phyloP scores from a whole-genome alignment of 1,284 basidiomycete genomes.

The Malassezia sp. region DNA sequence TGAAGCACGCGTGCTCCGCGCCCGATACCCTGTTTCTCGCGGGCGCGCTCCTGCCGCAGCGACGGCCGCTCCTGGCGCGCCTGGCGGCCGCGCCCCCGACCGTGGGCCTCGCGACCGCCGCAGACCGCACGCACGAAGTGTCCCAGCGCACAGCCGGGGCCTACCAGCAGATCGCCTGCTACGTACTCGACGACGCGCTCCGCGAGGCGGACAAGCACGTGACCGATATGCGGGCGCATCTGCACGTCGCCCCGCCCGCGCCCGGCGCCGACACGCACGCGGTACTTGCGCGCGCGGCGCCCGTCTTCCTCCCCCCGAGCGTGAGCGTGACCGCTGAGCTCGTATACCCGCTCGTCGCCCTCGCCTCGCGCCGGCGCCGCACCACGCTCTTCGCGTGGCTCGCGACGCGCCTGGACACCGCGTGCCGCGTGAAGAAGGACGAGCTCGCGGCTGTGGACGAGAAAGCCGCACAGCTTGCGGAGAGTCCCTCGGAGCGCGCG shows the following conservation, averaged over 20 bases:
- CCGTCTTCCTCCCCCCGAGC: conserved; percentile 23
- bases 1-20: conserved; percentile 27
- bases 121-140: conserved; percentile 20
- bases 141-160: conserved; percentile 19
- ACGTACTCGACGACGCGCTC: conserved; percentile 10
- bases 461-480: background rate
- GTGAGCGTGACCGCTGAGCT: conserved; percentile 21
- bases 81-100: background rate
- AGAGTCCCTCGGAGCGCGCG: background rate
- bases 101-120: conserved; percentile 20
- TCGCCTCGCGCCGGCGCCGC: conserved; percentile 12
- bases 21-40: conserved; percentile 28
- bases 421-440: background rate
- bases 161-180: conserved; percentile 14
- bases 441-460: background rate
- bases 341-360: conserved; percentile 24
- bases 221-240: background rate
- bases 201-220: background rate
- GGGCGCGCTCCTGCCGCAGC: conserved; percentile 13
- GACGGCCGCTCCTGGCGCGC: conserved; percentile 5
- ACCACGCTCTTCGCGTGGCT: conserved; percentile 5
- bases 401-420: background rate
- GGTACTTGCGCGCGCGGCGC: background rate
- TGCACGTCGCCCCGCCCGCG: too few relatives aligned
- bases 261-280: background rate